A percentile compares a stretch with the other conserved stretches of the same genome.
These are phyloP conservation scores for Ogataea pignaliae DNA, from an alignment of 805 yeast species.

Conservation along the genomic window DNA sequence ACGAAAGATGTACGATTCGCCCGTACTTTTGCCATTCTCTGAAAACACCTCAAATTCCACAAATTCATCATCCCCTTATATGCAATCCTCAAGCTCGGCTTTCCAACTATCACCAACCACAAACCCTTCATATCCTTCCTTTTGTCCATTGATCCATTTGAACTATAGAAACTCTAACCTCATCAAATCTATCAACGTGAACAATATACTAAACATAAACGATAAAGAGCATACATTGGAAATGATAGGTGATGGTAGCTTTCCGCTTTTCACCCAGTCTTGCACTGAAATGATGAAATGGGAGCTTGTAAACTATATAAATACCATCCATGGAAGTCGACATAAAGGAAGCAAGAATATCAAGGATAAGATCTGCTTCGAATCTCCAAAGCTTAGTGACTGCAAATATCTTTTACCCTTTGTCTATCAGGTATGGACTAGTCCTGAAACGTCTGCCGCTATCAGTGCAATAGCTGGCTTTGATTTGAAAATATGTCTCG, in stretches of 20 bases:
- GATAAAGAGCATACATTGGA: constrained; percentile 18
- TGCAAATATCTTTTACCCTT: constrained; percentile 39
- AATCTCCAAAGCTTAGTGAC: constrained; percentile 26
- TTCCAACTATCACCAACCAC: constrained; percentile 1
- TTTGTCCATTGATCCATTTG: constrained; percentile 24
- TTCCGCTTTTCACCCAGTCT: constrained; percentile 41
- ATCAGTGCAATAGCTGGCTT: constrained; percentile 49
- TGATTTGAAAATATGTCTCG: constrained; percentile 42
- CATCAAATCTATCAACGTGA: constrained; percentile 11
- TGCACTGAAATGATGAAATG: constrained; percentile 39
- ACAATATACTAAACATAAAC: constrained; percentile 8
- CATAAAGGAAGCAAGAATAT: background rate
- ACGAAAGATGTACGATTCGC: background rate
- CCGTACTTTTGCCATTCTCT: background rate
- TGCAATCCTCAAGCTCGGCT: background rate
- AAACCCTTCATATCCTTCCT: constrained; percentile 11
- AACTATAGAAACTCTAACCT: constrained; percentile 13
- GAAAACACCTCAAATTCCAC: background rate
- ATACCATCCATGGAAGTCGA: constrained; percentile 28
- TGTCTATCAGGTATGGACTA: constrained; percentile 48
- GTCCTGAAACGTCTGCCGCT: constrained; percentile 44
- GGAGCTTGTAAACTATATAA: constrained; percentile 33
- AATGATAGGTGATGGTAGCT: constrained; percentile 26
- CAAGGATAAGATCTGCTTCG: constrained; percentile 9
- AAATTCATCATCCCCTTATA: background rate